These are phyloP conservation scores for Claviceps cyperi DNA, from an alignment of 2,329 filamentous ascomycete species.

Conservation along the genomic window DNA sequence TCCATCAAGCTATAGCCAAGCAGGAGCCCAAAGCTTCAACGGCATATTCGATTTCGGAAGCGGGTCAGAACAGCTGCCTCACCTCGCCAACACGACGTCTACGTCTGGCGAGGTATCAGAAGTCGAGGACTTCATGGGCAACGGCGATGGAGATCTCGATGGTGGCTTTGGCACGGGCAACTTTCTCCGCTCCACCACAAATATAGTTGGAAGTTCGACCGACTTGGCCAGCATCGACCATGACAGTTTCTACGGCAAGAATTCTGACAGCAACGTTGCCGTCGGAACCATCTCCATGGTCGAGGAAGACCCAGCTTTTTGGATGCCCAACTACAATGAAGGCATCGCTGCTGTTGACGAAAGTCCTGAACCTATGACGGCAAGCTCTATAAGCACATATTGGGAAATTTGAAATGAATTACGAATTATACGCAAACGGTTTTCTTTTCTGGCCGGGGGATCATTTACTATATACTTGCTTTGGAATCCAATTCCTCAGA, in stretches of 20 bases:
- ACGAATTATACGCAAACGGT: background rate
- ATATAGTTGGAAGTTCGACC: slow-evolving; percentile 25
- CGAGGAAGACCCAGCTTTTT: slow-evolving; percentile 36
- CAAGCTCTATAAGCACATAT: slow-evolving; percentile 17
- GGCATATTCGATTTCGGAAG: slow-evolving; percentile 35
- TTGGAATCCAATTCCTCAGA: background rate
- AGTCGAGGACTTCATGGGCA: slow-evolving; percentile 42
- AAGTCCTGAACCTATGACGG: slow-evolving; percentile 19
- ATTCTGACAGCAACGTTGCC: slow-evolving; percentile 23
- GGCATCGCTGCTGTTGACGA: slow-evolving; percentile 22
- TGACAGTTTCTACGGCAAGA: slow-evolving; percentile 39
- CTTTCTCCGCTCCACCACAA: slow-evolving; percentile 31
- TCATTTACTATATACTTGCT: background rate
- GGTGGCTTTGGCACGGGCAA: slow-evolving; percentile 31
- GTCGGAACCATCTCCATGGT: slow-evolving; percentile 31
- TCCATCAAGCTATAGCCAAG: slow-evolving; percentile 40
- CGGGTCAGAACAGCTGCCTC: slow-evolving; percentile 38
- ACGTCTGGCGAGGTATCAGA: slow-evolving; percentile 55
- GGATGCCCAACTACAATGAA: slow-evolving; percentile 33
- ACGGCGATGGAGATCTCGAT: slow-evolving; percentile 33
- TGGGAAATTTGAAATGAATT: slow-evolving; percentile 21
- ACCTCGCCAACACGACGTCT: slow-evolving; percentile 41
- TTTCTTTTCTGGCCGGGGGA: background rate
- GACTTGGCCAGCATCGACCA: slow-evolving; percentile 39
- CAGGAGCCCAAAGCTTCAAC: slow-evolving; percentile 34